These are phyloP conservation scores for Mallotus japonicus DNA, from an alignment of 441 rosid species.

Conservation along the genomic window DNA sequence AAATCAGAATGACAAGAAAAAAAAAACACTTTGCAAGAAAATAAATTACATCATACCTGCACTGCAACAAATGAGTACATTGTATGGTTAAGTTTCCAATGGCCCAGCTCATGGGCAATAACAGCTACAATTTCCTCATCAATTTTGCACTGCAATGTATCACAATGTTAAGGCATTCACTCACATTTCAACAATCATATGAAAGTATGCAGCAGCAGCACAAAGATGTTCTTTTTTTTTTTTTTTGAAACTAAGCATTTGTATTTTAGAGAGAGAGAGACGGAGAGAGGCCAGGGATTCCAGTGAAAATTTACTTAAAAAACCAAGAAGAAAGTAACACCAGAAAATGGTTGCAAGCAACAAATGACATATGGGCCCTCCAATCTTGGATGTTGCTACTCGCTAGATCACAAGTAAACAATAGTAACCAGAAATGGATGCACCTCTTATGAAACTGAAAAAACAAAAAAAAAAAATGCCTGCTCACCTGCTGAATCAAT, in stretches of 20 bases:
- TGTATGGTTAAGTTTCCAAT: constrained; percentile 97
- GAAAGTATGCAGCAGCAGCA: background rate
- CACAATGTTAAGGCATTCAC: background rate
- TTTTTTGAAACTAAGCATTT: no score
- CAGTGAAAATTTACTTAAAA: no score
- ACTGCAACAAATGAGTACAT: constrained; percentile 84
- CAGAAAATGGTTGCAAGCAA: no score
- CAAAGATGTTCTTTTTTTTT: no score
- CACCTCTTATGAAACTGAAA: background rate
- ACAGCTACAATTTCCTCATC: constrained; percentile 95
- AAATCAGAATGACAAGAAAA: background rate
- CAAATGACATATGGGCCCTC: background rate
- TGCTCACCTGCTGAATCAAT: constrained; percentile 88
- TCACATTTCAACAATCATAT: background rate
- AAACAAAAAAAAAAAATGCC: constrained; percentile 8
- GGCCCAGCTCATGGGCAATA: constrained; percentile 96
- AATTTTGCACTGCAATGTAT: constrained; percentile 70
- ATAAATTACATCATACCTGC: constrained; percentile 50
- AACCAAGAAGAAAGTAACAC: no score
- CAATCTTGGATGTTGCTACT: no score
- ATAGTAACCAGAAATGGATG: no score
- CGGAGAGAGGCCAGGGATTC: no score
- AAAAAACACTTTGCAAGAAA: constrained; percentile 4
- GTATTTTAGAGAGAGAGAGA: background rate
- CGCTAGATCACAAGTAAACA: background rate